These are phyloP conservation scores for Ceratocystis diversiconidia DNA, from an alignment of 2,329 filamentous ascomycete genomes.

Conservation along the genomic window DNA sequence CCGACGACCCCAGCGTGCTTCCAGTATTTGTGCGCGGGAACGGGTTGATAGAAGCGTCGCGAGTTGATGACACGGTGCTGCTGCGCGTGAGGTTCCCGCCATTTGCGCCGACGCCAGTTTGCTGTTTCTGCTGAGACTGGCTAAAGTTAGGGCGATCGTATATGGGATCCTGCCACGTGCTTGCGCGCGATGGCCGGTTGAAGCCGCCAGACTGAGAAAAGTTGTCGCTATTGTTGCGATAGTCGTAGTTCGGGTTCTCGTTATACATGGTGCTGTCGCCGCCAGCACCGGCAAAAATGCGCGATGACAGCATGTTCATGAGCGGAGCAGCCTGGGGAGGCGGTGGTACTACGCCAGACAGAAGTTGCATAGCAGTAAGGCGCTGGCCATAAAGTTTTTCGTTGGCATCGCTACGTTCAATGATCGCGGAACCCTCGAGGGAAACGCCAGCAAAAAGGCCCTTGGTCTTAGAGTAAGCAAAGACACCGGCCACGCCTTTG, in stretches of 20 bases:
- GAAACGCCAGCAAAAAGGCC: constrained; percentile 92
- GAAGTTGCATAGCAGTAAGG: constrained; percentile 66
- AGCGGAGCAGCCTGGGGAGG: constrained; percentile 74
- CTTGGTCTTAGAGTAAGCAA: constrained; percentile 97
- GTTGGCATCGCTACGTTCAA: constrained; percentile 92
- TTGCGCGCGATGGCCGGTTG: constrained; percentile 45
- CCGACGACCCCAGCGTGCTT: constrained; percentile 5
- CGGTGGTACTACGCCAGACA: constrained; percentile 62
- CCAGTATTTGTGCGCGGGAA: constrained; percentile 15
- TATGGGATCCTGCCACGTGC: constrained; percentile 61
- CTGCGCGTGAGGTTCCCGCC: constrained; percentile 27
- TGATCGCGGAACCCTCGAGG: constrained; percentile 80
- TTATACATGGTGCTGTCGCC: constrained; percentile 69
- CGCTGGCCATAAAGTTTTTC: constrained; percentile 84
- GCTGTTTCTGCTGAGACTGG: not conserved
- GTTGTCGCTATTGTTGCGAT: constrained; percentile 33
- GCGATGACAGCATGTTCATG: constrained; percentile 70
- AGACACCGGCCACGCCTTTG: constrained; percentile 78
- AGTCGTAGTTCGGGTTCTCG: constrained; percentile 77
- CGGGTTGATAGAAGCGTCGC: constrained; percentile 10
- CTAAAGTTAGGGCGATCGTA: constrained; percentile 39
- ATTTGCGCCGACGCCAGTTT: not conserved
- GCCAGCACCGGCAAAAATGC: constrained; percentile 58
- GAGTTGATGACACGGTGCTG: constrained; percentile 33
- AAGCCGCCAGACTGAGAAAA: constrained; percentile 33